phyloP scores from a whole-genome alignment of 345 rosid genomes.

The Anastatica hierochuntica region DNA sequence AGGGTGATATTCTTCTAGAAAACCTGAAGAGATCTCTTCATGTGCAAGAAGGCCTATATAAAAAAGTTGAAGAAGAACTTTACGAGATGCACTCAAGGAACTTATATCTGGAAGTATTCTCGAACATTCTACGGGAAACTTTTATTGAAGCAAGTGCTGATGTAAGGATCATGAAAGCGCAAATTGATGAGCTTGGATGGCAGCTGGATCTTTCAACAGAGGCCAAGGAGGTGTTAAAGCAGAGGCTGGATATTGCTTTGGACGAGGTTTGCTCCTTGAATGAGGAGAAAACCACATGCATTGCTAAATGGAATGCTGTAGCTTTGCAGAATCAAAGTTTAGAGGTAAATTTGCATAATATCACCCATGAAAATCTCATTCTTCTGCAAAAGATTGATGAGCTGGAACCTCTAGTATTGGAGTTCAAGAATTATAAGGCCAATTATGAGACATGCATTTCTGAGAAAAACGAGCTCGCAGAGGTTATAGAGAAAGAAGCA shows the following conservation, averaged over 20 bases:
- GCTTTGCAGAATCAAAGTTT: constrained; percentile 48
- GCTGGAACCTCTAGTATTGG: constrained; percentile 50
- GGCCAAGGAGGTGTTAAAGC: constrained; percentile 51
- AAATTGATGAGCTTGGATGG: constrained; percentile 38
- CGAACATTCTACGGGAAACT: constrained; percentile 55
- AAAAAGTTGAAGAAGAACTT: constrained; percentile 75
- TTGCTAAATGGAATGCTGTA: constrained; percentile 49
- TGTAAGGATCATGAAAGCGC: constrained; percentile 36
- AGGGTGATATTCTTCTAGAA: constrained; percentile 64
- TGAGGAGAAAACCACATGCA: constrained; percentile 45
- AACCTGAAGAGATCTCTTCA: constrained; percentile 69
- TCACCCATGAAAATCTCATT: constrained; percentile 47
- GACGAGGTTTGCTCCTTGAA: constrained; percentile 56
- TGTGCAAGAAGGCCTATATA: constrained; percentile 67
- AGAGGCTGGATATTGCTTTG: constrained; percentile 53
- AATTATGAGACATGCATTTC: constrained; percentile 45
- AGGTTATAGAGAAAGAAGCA: constrained; percentile 47
- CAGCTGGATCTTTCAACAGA: constrained; percentile 56
- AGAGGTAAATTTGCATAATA: constrained; percentile 42
- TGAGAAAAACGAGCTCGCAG: constrained; percentile 56
- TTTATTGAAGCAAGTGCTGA: constrained; percentile 51
- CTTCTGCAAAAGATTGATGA: constrained; percentile 58
- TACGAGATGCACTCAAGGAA: constrained; percentile 57
- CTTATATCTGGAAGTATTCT: constrained; percentile 68
- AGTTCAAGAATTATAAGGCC: constrained; percentile 39